Evolutionary conservation across 1,284 basidiomycete genomes (phyloP), one percentile per base, ranked within the genome.

Genomic region (Ceratobasidium sp.): DNA sequence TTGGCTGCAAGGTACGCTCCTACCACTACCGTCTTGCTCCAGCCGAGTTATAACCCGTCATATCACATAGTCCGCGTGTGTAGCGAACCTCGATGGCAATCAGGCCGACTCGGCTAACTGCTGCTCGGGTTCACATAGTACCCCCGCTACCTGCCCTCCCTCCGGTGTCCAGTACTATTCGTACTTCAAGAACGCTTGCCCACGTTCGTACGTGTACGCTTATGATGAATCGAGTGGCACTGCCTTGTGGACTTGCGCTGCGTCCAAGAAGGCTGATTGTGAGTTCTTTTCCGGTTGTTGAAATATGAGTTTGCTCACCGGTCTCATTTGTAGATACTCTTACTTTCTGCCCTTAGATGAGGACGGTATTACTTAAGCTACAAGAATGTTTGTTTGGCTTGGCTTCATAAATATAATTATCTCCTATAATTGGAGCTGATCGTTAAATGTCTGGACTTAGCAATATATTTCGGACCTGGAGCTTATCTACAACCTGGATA

Each of bases 81-180:
- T 81, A 0, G 89, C 90, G 45, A n/a, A n/a, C n/a, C n/a, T n/a
- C n/a, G n/a, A n/a, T n/a, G n/a, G n/a, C n/a, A n/a, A n/a, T n/a
- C n/a, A 82, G 84, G 76, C 81, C 82, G 22, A 89, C 81, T 87
- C 86, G 29, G 78, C 83, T 44, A 88, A 88, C 80, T 90, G 89
- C 83, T 89, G 88, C 84, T 84, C 86, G 48, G 89, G 89, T 15
- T 80, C 77, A 2, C 82, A 86, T 81, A 82, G 83, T 79, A 89
- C 86, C 11, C 80, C 87, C 0, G 82, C 79, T 1, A 89, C 88
- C 74, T 65, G 63, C 48, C n/a, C n/a, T n/a, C n/a, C n/a, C n/a
- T n/a, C n/a, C n/a, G n/a, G n/a, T n/a, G n/a, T n/a, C n/a, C n/a
- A 27, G 41, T 63, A 27, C 60, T 36, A 31, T 22, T 14, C n/a